Percentiles rank a stretch among this genome's conserved stretches.
Evolutionary conservation across 768 basidiomycete genomes (phyloP).

Genomic region (Tricholomella constricta): DNA sequence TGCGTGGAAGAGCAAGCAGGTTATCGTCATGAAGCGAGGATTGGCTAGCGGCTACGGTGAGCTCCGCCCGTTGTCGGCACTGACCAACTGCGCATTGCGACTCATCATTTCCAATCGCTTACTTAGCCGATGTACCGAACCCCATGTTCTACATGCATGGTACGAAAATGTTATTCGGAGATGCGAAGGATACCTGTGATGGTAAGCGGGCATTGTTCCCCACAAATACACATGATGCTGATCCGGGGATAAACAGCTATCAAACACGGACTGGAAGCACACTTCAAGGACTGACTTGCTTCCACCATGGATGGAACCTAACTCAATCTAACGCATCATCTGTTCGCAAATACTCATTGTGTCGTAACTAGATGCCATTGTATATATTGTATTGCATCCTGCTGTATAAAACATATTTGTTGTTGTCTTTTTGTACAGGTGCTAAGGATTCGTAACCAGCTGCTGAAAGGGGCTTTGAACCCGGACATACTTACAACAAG

Average conservation of each 20-base stretch:
- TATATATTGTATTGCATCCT: not conserved
- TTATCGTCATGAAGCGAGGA: slow-evolving; percentile 91
- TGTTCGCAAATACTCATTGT: not conserved
- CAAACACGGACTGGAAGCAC: slow-evolving; percentile 16
- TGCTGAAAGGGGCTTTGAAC: too few species aligned
- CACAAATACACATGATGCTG: not conserved
- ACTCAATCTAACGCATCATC: too few species aligned
- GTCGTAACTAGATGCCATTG: not conserved
- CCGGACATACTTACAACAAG: too few species aligned
- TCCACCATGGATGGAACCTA: not conserved
- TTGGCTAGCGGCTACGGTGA: slow-evolving; percentile 86
- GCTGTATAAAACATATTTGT: not conserved
- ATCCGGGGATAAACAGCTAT: slow-evolving; percentile 10
- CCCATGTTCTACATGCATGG: slow-evolving; percentile 93
- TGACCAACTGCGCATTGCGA: not conserved
- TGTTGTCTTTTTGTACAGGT: not conserved
- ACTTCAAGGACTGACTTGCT: slow-evolving; percentile 14
- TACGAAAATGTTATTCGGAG: slow-evolving; percentile 90
- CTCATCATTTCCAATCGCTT: not conserved
- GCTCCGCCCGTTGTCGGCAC: slow-evolving; percentile 13
- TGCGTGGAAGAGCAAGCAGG: slow-evolving; percentile 92
- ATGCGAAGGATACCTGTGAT: slow-evolving; percentile 90
- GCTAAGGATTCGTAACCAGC: too few species aligned
- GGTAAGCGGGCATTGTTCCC: slow-evolving; percentile 41
- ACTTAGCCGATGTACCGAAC: slow-evolving; percentile 85